phyloP scores from a whole-genome alignment of 345 rosid species.

The Arabidopsis suecica region DNA sequence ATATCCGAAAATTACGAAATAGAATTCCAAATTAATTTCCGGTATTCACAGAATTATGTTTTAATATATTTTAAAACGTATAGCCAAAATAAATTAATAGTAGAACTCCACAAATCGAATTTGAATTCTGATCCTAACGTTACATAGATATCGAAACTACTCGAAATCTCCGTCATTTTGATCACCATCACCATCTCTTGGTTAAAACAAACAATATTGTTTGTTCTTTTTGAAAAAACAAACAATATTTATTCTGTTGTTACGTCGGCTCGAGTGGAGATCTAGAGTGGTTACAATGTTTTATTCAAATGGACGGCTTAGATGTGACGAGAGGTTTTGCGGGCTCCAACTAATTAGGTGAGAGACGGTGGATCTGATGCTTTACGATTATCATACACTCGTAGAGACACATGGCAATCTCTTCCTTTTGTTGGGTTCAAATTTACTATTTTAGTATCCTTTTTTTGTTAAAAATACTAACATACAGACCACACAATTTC shows the following conservation, averaged over 20 bases:
- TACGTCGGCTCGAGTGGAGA: slow-evolving; percentile 27
- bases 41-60: background rate
- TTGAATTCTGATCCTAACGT: background rate
- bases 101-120: background rate
- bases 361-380: slow-evolving; percentile 30
- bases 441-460: background rate
- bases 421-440: background rate
- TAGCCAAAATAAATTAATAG: background rate
- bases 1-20: background rate
- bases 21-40: background rate
- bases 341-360: slow-evolving; percentile 35
- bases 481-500: slow-evolving; percentile 1
- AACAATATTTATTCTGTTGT: slow-evolving; percentile 32
- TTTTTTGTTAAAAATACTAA: background rate
- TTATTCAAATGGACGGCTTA: slow-evolving; percentile 33
- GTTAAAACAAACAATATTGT: background rate
- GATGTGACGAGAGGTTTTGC: slow-evolving; percentile 25
- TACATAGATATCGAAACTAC: background rate
- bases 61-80: background rate
- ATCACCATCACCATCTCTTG: background rate
- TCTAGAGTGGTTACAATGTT: slow-evolving; percentile 39
- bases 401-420: slow-evolving; percentile 13
- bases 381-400: slow-evolving; percentile 12
- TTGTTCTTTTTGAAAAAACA: background rate
- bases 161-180: slow-evolving; percentile 7